A percentile compares a stretch with the other conserved stretches of the same genome.
phyloP scores from a whole-genome alignment of 192 early-diverging fungal genomes.

The Spizellomyces sp. region DNA sequence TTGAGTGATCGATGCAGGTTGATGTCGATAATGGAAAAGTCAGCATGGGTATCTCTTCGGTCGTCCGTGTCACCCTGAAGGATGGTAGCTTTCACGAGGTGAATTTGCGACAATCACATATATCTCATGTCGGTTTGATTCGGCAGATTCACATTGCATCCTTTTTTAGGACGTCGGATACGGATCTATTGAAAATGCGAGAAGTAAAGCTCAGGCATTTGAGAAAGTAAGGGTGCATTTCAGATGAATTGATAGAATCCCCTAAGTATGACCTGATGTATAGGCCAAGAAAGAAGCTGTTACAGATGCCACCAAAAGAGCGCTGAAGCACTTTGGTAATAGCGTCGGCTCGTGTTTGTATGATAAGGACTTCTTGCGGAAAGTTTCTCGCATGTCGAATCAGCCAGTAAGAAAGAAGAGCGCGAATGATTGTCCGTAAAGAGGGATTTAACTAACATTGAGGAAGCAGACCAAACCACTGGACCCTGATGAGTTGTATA shows the following conservation, averaged over 20 bases:
- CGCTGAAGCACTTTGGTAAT: slow-evolving; percentile 85
- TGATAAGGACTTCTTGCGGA: slow-evolving; percentile 65
- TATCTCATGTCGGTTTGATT: neutral
- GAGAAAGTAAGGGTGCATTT: slow-evolving; percentile 69
- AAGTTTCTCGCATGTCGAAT: slow-evolving; percentile 20
- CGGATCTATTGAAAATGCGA: slow-evolving; percentile 76
- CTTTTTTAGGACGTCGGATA: slow-evolving; percentile 79
- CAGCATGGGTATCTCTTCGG: slow-evolving; percentile 72
- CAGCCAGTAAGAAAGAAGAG: too few species aligned
- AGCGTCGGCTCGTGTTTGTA: slow-evolving; percentile 83
- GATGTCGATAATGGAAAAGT: slow-evolving; percentile 53
- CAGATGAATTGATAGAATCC: neutral
- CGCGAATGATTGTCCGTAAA: too few species aligned
- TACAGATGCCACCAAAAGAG: slow-evolving; percentile 89
- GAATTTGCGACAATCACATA: neutral
- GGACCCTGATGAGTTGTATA: neutral
- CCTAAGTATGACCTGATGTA: neutral
- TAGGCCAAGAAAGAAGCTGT: slow-evolving; percentile 87
- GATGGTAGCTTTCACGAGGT: slow-evolving; percentile 88
- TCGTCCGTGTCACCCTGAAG: slow-evolving; percentile 79
- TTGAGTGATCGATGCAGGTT: slow-evolving; percentile 5
- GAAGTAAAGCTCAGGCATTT: slow-evolving; percentile 75
- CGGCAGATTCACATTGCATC: neutral
- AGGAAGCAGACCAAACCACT: neutral
- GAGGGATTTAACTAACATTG: neutral